phyloP scores from a whole-genome alignment of 257 asterid species.

The Rauvolfia tetraphylla region DNA sequence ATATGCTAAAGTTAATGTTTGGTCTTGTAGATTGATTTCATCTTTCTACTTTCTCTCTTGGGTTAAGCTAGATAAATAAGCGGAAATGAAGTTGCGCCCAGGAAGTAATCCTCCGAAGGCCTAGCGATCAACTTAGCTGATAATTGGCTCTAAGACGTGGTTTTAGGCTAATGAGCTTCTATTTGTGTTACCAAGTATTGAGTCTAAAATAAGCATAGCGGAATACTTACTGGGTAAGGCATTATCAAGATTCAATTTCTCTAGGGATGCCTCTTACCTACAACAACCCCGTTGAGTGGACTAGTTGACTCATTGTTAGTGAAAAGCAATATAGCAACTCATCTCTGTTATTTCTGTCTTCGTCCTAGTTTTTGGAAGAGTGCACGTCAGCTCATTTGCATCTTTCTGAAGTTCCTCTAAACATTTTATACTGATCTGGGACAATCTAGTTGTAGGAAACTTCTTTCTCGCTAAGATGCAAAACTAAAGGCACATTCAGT shows the following conservation, averaged over 20 bases:
- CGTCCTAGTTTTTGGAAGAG: neutral
- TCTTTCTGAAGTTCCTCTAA: neutral
- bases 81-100: no score
- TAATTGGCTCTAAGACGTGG: neutral
- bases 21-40: neutral
- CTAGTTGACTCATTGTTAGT: neutral
- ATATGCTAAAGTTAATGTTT: neutral
- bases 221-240: neutral
- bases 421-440: neutral
- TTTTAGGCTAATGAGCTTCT: neutral
- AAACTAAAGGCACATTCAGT: neutral
- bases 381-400: neutral
- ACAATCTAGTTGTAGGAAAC: neutral
- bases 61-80: neutral
- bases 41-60: neutral
- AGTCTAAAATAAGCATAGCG: neutral
- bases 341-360: neutral
- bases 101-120: neutral
- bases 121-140: neutral
- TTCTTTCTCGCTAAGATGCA: neutral
- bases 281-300: neutral
- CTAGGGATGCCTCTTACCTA: constrained; percentile 9
- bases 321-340: neutral
- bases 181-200: neutral
- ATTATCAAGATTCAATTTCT: neutral